Conservation (phyloP, 1,284 basidiomycete species). For the Xerocomus nothofagi region DNA sequence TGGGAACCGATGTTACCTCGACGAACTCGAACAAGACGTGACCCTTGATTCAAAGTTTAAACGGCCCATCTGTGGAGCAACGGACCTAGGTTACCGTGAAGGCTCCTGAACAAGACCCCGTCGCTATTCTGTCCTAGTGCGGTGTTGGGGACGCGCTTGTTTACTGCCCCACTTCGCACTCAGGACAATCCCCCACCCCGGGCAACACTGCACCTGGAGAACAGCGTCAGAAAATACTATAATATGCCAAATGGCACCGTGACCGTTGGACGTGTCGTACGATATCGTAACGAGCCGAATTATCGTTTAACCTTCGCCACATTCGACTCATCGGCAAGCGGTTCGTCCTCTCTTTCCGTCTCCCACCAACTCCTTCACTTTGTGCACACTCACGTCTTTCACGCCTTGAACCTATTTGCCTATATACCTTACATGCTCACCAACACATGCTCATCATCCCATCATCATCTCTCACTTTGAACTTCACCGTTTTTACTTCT, state of each 20-base stretch:
- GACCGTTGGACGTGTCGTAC: constrained; percentile 27
- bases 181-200: constrained; percentile 6
- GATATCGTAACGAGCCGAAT: constrained; percentile 12
- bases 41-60: neutral
- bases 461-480: constrained; percentile 22
- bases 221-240: constrained; percentile 6
- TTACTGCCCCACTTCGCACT: constrained; percentile 3
- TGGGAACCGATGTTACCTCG: neutral
- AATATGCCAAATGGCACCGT: constrained; percentile 7
- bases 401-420: constrained; percentile 18
- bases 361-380: constrained; percentile 16
- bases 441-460: constrained; percentile 30
- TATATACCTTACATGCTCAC: constrained; percentile 30
- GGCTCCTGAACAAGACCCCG: constrained; percentile 8
- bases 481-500: constrained; percentile 11
- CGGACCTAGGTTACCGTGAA: neutral
- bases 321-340: constrained; percentile 14
- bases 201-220: constrained; percentile 17
- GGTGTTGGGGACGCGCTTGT: constrained; percentile 16
- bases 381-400: constrained; percentile 25
- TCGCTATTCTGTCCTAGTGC: constrained; percentile 11
- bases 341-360: constrained; percentile 12
- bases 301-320: constrained; percentile 5
- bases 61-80: neutral
- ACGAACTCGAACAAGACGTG: neutral